Conservation (phyloP, 1,284 basidiomycete genomes). For the Marasmius sp. region DNA sequence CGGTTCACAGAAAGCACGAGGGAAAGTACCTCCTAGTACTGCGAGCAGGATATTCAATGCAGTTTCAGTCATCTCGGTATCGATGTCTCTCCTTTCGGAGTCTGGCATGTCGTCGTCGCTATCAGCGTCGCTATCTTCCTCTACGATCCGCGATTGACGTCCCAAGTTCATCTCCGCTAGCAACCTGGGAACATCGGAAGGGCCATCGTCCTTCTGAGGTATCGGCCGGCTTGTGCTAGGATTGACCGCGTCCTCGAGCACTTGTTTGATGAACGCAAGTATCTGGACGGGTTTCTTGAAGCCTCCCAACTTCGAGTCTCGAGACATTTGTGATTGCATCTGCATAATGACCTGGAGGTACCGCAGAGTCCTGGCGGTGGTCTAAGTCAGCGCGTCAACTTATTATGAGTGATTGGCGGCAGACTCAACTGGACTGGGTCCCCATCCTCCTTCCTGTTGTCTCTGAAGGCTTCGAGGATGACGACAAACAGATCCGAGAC, state of each 20-base stretch:
- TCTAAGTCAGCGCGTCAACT: neutral
- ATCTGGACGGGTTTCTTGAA: constrained; percentile 73
- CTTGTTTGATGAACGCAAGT: constrained; percentile 77
- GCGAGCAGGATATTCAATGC: constrained; percentile 78
- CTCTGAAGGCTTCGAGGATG: constrained; percentile 70
- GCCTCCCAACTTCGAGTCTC: constrained; percentile 57
- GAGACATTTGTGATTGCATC: constrained; percentile 70
- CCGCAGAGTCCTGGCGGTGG: constrained; percentile 44
- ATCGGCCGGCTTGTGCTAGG: constrained; percentile 8
- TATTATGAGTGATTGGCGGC: constrained; percentile 11
- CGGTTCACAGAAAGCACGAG: neutral
- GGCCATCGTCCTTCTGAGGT: neutral
- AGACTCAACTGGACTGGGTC: constrained; percentile 48
- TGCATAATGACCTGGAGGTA: constrained; percentile 78
- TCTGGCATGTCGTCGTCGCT: constrained; percentile 62
- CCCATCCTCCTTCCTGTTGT: constrained; percentile 39
- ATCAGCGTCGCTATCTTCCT: constrained; percentile 63
- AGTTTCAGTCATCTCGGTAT: constrained; percentile 73
- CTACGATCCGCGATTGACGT: constrained; percentile 33
- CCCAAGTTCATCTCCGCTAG: neutral
- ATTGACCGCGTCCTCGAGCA: constrained; percentile 37
- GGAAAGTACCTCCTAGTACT: constrained; percentile 71
- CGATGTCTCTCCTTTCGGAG: constrained; percentile 36
- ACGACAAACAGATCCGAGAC: constrained; percentile 71
- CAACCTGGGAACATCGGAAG: neutral